A percentile compares a stretch with the other conserved stretches of the same genome.
Conservation (phyloP, 169 alveolate genomes). For the Plasmodium yoelii region DNA sequence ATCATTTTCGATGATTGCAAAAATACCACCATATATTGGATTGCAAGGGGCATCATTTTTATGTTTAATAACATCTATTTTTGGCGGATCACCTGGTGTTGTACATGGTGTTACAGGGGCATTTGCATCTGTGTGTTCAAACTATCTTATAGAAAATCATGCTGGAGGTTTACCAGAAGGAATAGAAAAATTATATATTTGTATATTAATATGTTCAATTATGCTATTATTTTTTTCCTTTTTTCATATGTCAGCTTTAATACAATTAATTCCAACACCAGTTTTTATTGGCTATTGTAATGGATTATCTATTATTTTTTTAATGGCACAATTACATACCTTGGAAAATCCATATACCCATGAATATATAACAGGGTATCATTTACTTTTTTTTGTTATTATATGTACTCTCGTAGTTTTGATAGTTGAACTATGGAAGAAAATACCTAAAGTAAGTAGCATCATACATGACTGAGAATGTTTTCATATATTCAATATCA, state of each 20-base stretch:
- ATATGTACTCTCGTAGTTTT: conserved; percentile 59
- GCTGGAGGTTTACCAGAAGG: conserved; percentile 48
- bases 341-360: conserved; percentile 82
- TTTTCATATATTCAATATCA: neutral
- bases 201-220: conserved; percentile 82
- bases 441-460: conserved; percentile 48
- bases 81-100: conserved; percentile 88
- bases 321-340: conserved; percentile 86
- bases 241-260: conserved; percentile 84
- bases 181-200: conserved; percentile 59
- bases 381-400: conserved; percentile 43
- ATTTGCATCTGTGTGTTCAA: conserved; percentile 83
- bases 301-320: conserved; percentile 86
- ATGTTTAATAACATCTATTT: conserved; percentile 83
- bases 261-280: conserved; percentile 86
- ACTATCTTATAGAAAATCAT: conserved; percentile 75
- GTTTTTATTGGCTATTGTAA: conserved; percentile 88
- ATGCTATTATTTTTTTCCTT: conserved; percentile 81
- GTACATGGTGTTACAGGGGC: conserved; percentile 87
- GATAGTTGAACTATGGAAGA: conserved; percentile 72
- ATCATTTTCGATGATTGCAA: conserved; percentile 87
- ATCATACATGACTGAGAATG: neutral
- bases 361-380: conserved; percentile 79
- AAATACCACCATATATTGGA: conserved; percentile 86
- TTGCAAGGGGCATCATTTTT: conserved; percentile 87